Conservation (phyloP, 2,329 filamentous ascomycete genomes). For the Waltergamsia citrina region DNA sequence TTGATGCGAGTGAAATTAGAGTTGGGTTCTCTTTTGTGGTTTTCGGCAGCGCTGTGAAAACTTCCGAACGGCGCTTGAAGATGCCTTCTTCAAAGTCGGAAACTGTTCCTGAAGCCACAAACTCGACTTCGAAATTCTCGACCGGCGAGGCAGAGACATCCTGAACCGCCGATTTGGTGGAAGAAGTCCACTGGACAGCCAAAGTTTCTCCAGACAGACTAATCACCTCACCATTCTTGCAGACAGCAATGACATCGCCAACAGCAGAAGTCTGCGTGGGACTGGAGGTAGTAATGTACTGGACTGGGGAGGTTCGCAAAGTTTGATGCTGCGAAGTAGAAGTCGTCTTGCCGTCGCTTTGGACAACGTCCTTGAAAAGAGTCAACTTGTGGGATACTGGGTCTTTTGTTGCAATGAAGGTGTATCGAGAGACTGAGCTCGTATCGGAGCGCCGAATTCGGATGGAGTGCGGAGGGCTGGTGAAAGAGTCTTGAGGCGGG, state of each 20-base stretch:
- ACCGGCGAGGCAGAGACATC: conserved; percentile 21
- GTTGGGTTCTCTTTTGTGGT: conserved; percentile 37
- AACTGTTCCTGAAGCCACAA: conserved; percentile 33
- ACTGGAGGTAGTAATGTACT: conserved; percentile 22
- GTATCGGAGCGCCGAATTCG: conserved; percentile 38
- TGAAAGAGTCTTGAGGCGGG: conserved; percentile 54
- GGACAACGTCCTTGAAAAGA: conserved; percentile 48
- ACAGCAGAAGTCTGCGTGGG: conserved; percentile 13
- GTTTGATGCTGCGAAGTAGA: conserved; percentile 37
- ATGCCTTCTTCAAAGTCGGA: conserved; percentile 43
- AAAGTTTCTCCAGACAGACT: conserved; percentile 48
- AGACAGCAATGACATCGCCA: conserved; percentile 42
- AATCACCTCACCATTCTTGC: conserved; percentile 49
- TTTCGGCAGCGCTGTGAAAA: conserved; percentile 40
- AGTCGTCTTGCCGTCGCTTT: conserved; percentile 39
- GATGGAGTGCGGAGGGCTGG: conserved; percentile 51
- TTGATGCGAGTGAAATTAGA: conserved; percentile 42
- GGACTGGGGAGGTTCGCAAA: conserved; percentile 26
- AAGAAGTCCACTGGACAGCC: conserved; percentile 21
- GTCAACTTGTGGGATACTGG: conserved; percentile 40
- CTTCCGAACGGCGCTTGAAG: conserved; percentile 44
- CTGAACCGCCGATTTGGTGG: conserved; percentile 22
- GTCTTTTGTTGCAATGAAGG: conserved; percentile 48
- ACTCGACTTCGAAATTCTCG: conserved; percentile 35
- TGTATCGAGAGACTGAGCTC: conserved; percentile 45